phyloP scores from a whole-genome alignment of 225 moss, liverwort and hornwort genomes.

The Bryum argenteum region DNA sequence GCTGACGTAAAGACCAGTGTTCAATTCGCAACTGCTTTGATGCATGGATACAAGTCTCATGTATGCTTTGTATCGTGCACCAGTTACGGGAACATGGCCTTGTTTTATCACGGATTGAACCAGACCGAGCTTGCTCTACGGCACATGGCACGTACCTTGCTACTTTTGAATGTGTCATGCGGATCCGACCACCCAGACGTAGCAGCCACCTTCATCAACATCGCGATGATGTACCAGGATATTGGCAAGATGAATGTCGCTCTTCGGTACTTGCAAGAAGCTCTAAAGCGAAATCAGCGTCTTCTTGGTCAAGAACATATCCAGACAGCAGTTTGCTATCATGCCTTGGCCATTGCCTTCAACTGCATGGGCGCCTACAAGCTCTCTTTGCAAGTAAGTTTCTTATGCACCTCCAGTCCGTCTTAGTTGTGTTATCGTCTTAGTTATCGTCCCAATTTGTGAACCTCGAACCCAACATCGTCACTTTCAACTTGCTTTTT shows the following conservation, averaged over 20 bases:
- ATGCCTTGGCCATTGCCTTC: conserved; percentile 88
- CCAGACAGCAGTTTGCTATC: conserved; percentile 90
- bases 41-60: neutral
- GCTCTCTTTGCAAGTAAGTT: conserved; percentile 73
- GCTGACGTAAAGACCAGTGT: neutral
- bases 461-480: neutral
- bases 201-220: conserved; percentile 93
- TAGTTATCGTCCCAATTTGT: neutral
- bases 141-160: conserved; percentile 79
- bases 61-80: conserved; percentile 17
- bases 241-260: conserved; percentile 85
- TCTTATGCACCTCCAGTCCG: neutral
- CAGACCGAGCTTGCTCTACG: conserved; percentile 88
- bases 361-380: conserved; percentile 89
- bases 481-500: neutral
- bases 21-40: neutral
- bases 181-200: conserved; percentile 89
- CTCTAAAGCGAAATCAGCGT: conserved; percentile 76
- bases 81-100: conserved; percentile 92
- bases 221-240: conserved; percentile 96
- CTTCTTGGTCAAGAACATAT: conserved; percentile 85
- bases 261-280: conserved; percentile 89
- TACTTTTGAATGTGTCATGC: conserved; percentile 77
- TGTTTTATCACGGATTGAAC: conserved; percentile 88
- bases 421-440: conserved; percentile 23